phyloP scores from a whole-genome alignment of 2,329 filamentous ascomycete species.

The Pseudogymnoascus sp. region DNA sequence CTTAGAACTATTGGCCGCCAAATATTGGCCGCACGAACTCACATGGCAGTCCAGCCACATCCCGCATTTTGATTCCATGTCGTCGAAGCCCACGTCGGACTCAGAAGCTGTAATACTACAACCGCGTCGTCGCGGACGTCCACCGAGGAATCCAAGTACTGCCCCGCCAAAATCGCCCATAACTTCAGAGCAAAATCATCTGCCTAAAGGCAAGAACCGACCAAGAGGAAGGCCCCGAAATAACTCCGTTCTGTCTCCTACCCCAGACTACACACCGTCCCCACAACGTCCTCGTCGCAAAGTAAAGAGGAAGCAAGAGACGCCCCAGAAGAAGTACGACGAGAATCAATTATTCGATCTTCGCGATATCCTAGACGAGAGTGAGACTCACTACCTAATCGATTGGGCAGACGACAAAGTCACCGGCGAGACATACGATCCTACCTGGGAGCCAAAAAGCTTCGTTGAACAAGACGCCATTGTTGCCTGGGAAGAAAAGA shows the following conservation, averaged over 20 bases:
- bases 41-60: background rate
- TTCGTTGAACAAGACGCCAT: background rate
- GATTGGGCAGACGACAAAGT: conserved; percentile 50
- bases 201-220: background rate
- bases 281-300: background rate
- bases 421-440: conserved; percentile 42
- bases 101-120: conserved; percentile 12
- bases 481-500: conserved; percentile 14
- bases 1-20: background rate
- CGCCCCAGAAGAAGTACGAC: conserved; percentile 3
- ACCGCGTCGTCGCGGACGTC: conserved; percentile 7
- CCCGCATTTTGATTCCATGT: conserved; percentile 10
- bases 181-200: background rate
- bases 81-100: conserved; percentile 10
- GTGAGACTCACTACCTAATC: conserved; percentile 41
- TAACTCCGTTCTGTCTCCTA: background rate
- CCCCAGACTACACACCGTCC: background rate
- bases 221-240: conserved; percentile 1
- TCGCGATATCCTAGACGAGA: conserved; percentile 14
- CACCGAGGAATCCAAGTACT: background rate
- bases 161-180: background rate
- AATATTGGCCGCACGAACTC: background rate
- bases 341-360: conserved; percentile 4
- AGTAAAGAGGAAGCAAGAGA: background rate
- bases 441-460: conserved; percentile 43